phyloP scores from a whole-genome alignment of 495 filamentous ascomycete species.

The Daldinia grandis region DNA sequence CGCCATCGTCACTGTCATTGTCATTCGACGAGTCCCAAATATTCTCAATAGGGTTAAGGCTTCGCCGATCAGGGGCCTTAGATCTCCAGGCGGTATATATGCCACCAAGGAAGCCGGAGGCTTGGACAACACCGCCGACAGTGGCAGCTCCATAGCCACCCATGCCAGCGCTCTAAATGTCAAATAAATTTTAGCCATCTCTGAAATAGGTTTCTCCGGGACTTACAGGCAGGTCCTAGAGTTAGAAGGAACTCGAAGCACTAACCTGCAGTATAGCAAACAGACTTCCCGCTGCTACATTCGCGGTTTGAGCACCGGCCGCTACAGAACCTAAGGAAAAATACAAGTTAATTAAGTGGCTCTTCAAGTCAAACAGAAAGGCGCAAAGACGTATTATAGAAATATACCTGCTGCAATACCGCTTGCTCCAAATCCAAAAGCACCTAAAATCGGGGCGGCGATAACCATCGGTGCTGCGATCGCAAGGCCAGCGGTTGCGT shows the following conservation, averaged over 20 bases:
- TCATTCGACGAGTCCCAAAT: neutral
- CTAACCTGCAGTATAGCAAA: conserved; percentile 38
- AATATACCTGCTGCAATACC: conserved; percentile 18
- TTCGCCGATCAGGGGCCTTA: neutral
- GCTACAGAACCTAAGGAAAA: conserved; percentile 31
- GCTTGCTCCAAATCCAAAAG: conserved; percentile 12
- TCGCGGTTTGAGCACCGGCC: conserved; percentile 28
- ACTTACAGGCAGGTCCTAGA: neutral
- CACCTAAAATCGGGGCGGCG: conserved; percentile 6
- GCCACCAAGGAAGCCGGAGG: conserved; percentile 2
- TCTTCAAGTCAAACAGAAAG: neutral
- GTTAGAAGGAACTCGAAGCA: neutral
- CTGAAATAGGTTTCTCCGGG: neutral
- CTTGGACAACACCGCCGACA: conserved; percentile 33
- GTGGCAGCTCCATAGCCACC: conserved; percentile 34
- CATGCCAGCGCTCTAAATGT: conserved; percentile 39
- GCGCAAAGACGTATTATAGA: neutral
- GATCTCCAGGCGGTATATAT: neutral
- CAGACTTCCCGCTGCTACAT: conserved; percentile 21
- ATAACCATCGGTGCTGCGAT: conserved; percentile 5
- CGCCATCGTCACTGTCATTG: neutral
- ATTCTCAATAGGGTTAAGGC: neutral
- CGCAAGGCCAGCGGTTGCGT: conserved; percentile 1
- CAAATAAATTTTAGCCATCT: neutral
- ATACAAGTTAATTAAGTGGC: neutral